phyloP scores from a whole-genome alignment of 2,329 filamentous ascomycete genomes.

The Cytospora paraplurivora region DNA sequence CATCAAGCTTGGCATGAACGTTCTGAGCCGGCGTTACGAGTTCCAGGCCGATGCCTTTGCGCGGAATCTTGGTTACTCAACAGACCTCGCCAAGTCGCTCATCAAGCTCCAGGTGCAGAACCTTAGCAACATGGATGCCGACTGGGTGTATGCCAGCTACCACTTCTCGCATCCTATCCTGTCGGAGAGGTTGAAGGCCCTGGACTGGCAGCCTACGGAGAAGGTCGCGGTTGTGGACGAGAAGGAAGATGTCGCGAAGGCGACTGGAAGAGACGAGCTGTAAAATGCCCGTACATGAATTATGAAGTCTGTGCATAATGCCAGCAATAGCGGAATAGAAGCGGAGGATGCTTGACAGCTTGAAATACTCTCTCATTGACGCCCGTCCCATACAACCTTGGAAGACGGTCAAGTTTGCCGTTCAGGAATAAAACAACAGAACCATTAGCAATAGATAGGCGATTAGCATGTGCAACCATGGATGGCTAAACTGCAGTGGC shows the following conservation, averaged over 20 bases:
- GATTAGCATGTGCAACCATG: too few relatives aligned
- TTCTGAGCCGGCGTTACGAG: slow-evolving; percentile 91
- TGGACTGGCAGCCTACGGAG: slow-evolving; percentile 76
- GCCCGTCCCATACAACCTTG: too few relatives aligned
- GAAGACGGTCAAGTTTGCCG: too few relatives aligned
- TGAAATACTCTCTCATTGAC: background rate
- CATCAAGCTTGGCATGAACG: slow-evolving; percentile 93
- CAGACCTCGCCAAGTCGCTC: slow-evolving; percentile 81
- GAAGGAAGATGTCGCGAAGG: slow-evolving; percentile 60
- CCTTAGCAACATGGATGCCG: slow-evolving; percentile 96
- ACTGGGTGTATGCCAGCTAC: slow-evolving; percentile 98
- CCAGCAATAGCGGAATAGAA: background rate
- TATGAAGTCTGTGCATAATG: background rate
- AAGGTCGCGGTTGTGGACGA: slow-evolving; percentile 46
- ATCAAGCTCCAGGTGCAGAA: slow-evolving; percentile 99
- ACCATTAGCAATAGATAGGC: too few relatives aligned
- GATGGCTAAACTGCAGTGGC: too few relatives aligned
- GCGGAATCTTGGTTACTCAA: slow-evolving; percentile 77
- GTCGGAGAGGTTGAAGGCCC: slow-evolving; percentile 85
- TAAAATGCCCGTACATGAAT: slow-evolving; percentile 42
- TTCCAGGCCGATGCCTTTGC: slow-evolving; percentile 96
- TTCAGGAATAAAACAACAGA: too few relatives aligned
- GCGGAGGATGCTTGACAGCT: background rate
- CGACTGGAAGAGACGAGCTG: slow-evolving; percentile 73
- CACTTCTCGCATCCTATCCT: slow-evolving; percentile 98